Base-by-base conservation (phyloP, 176 grass and related monocot genomes). In the Oryza longistaminata region DNA sequence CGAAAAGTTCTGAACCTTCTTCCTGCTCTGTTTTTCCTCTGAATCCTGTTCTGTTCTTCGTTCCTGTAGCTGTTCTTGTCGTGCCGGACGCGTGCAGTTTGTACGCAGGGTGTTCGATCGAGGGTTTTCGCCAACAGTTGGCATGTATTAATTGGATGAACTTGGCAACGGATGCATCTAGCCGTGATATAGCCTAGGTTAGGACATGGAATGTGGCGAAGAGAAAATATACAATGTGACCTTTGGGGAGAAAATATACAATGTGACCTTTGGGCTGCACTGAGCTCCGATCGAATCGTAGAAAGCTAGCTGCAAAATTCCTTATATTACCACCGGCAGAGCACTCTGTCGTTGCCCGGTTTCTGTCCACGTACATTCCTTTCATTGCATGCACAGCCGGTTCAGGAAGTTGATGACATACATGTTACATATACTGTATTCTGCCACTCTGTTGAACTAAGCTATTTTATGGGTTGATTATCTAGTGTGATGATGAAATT, bases 111-210 rank as follows among this genome's bases (percentile, higher is more conserved):
- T n/a, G n/a, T n/a, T n/a, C n/a, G n/a, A n/a, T n/a, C n/a, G n/a
- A n/a, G n/a, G n/a, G n/a, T n/a, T n/a, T n/a, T n/a, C n/a, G n/a
- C n/a, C n/a, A n/a, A n/a, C 19, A 22, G 9, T 27, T 60, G 48
- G n/a, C 6, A 34, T 64, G 8, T 61, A 9, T 61, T 29, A 29
- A 2, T 29, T 29, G 31, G 24, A 78, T 82, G 86, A 67, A 82
- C 70, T 52, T 9, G n/a, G 72, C 72, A 74, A 76, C 29, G 29
- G 29, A 29, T 92, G 90, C 52, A 92, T 78, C 87, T 95, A 64
- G 81, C 70, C 90, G 77, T 72, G 78, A 90, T 90, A 55, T 73
- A 80, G 87, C 34, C 87, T 66, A 91, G 83, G 81, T 92, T 91
- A 76, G 83, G 22, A 66, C 53, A 29, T 67, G 35, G 55, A 42